A percentile compares a stretch with the other conserved stretches of the same genome.
Evolutionary conservation across 2,329 filamentous ascomycete species (phyloP).

Genomic region (Aureobasidium musti): DNA sequence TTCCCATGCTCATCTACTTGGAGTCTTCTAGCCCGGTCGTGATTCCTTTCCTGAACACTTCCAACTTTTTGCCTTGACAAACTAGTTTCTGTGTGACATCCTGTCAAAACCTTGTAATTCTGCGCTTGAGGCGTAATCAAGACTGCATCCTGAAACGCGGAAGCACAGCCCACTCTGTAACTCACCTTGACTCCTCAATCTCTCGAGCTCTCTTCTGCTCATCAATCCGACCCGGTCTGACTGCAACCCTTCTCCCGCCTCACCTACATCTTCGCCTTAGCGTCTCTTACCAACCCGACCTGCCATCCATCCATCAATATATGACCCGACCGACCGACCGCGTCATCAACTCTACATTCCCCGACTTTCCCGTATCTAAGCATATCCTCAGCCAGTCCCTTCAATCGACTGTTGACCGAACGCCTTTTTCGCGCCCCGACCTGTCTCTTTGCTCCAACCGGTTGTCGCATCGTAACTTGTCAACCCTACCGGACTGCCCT

Average conservation of each 20-base stretch:
- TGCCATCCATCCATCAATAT: neutral
- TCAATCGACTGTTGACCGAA: constrained; percentile 4
- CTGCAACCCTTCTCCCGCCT: constrained; percentile 8
- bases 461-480: neutral
- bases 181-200: constrained; percentile 24
- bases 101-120: constrained; percentile 21
- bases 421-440: neutral
- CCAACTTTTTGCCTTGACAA: neutral
- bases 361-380: constrained; percentile 21
- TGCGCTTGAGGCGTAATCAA: constrained; percentile 20
- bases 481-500: neutral
- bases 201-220: constrained; percentile 24
- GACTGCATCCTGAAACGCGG: constrained; percentile 26
- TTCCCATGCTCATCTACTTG: neutral
- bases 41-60: neutral
- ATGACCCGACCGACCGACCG: neutral
- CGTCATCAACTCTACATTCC: constrained; percentile 25
- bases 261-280: neutral
- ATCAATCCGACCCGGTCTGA: constrained; percentile 14
- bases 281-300: neutral
- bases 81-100: constrained; percentile 15
- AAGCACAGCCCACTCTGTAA: constrained; percentile 28
- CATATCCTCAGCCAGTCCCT: constrained; percentile 2
- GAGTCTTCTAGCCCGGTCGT: constrained; percentile 3
- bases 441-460: neutral